Conservation (phyloP, 495 filamentous ascomycete species). For the Aspergillus sclerotiicarbonarius region DNA sequence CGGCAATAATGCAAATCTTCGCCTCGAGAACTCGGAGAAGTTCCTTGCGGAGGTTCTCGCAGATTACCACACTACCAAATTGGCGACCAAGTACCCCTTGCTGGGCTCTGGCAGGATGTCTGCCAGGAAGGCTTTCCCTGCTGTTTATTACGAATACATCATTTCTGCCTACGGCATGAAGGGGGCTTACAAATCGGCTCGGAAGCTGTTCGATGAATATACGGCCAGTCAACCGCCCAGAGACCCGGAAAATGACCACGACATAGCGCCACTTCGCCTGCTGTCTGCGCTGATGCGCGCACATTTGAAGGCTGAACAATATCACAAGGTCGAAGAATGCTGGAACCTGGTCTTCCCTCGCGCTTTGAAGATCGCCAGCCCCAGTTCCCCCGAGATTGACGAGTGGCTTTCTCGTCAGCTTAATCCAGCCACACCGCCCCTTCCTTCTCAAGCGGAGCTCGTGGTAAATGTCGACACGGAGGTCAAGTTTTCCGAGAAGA, state of each 20-base stretch:
- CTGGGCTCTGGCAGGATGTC: conserved; percentile 16
- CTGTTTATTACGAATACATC: conserved; percentile 56
- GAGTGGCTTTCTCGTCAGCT: conserved; percentile 17
- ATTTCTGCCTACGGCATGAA: conserved; percentile 60
- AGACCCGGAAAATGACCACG: conserved; percentile 21
- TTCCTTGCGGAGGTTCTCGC: conserved; percentile 32
- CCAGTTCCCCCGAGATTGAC: conserved; percentile 22
- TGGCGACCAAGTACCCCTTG: conserved; percentile 25
- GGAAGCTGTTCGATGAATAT: conserved; percentile 58
- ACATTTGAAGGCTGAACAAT: conserved; percentile 53
- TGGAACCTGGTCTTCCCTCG: conserved; percentile 62
- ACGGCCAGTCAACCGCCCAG: conserved; percentile 30
- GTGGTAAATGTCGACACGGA: background rate
- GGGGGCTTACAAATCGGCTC: conserved; percentile 51
- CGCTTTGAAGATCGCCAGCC: conserved; percentile 44
- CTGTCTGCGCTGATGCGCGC: conserved; percentile 65
- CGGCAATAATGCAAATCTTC: conserved; percentile 11
- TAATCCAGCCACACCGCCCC: conserved; percentile 6
- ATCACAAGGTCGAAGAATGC: conserved; percentile 57
- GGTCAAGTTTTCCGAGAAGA: background rate
- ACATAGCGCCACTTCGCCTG: conserved; percentile 51
- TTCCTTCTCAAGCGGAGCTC: conserved; percentile 8
- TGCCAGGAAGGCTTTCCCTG: conserved; percentile 35
- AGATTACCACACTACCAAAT: conserved; percentile 25
- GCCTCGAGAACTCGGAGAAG: conserved; percentile 36